These are phyloP conservation scores for Eruca vesicaria DNA, from an alignment of 441 rosid genomes.

Conservation along the genomic window DNA sequence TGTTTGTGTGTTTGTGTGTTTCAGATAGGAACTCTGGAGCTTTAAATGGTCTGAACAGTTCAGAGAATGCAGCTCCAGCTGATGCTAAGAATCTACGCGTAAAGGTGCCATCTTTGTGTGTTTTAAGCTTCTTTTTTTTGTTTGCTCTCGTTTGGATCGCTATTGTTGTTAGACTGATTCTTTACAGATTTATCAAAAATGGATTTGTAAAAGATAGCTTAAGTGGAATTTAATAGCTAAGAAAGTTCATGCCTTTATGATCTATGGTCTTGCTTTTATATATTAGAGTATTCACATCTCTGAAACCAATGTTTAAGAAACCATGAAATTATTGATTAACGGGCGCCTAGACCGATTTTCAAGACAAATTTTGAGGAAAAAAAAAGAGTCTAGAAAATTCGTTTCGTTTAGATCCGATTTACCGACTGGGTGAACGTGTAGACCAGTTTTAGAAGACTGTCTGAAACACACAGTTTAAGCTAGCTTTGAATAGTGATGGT, in stretches of 20 bases:
- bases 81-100: conserved; percentile 90
- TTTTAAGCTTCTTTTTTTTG: neutral
- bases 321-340: too few species aligned
- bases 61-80: conserved; percentile 48
- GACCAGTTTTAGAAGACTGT: neutral
- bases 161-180: neutral
- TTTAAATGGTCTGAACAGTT: conserved; percentile 49
- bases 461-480: neutral
- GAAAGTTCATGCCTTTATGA: neutral
- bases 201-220: neutral
- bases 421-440: too few species aligned
- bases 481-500: neutral
- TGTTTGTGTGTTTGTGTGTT: neutral
- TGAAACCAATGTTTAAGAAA: neutral
- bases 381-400: too few species aligned
- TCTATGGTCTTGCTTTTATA: neutral
- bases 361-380: too few species aligned
- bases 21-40: conserved; percentile 70
- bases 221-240: neutral
- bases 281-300: neutral
- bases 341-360: too few species aligned
- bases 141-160: neutral
- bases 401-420: too few species aligned
- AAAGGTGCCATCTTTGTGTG: conserved; percentile 51
- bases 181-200: neutral